Evolutionary conservation across 345 rosid genomes (phyloP), one percentile per base, ranked within the genome.

Genomic region (Dimocarpus longan): DNA sequence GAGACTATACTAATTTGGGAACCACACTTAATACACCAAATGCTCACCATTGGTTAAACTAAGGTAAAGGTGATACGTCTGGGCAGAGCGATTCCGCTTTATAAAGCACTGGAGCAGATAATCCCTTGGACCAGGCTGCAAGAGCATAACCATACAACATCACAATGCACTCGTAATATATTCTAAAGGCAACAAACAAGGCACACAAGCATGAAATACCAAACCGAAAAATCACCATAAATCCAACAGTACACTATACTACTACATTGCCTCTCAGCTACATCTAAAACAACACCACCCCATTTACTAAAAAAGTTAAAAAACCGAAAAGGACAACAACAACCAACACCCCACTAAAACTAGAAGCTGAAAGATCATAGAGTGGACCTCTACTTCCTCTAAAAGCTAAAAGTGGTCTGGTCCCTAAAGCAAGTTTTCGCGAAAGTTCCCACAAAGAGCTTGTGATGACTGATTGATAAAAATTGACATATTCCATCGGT

Each of bases 61-160:
- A 11, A 87, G 90, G 86, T 88, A 93, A 59, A 93, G 93, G 76
- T 83, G 81, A 82, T 88, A 91, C 4, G 93, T 85, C 42, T 91
- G 93, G 16, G 89, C 80, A 32, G 80, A 81, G 43, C 89, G 82
- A 75, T 87, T 84, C 70, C 95, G 87, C 83, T 82, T 90, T 70
- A 93, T 91, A 64, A 88, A 90, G 79, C 95, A 91, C 13, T 88
- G 92, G 72, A 93, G 80, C 73, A 86, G 87, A 73, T 69, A 80
- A 77, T 89, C 90, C 68, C 87, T 87, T 42, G 97, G 92, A 59
- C 97, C 97, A 75, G 97, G 90, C 97, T 93, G 88, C 88, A 88
- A 67, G 76, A 5, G 28, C 77, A 73, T 16, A 54, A 62, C 56
- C 42, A 71, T 11, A 28, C 10, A 69, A 76, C 59, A 50, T 63